phyloP scores from a whole-genome alignment of 345 rosid species.

The Rhodamnia argentea region DNA sequence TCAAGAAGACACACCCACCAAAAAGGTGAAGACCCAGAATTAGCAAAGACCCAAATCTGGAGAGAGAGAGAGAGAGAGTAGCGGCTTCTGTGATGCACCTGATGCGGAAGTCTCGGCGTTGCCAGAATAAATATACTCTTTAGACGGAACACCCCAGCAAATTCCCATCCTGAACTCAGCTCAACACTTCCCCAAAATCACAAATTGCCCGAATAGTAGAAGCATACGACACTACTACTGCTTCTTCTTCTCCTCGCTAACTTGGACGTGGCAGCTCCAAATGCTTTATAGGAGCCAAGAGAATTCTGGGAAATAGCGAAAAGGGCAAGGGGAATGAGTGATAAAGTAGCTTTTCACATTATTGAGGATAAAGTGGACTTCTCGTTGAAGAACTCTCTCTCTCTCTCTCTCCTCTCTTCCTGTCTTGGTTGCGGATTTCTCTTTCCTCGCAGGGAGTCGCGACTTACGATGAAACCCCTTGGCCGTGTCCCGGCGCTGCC shows the following conservation, averaged over 20 bases:
- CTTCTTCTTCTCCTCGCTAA: not conserved
- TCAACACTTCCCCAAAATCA: not conserved
- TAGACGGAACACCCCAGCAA: slow-evolving; percentile 4
- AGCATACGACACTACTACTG: not conserved
- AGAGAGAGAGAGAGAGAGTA: not conserved
- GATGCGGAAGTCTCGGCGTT: not conserved
- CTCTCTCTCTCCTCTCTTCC: not conserved
- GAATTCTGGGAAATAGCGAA: not conserved
- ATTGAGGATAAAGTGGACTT: not conserved
- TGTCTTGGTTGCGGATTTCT: not conserved
- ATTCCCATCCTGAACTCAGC: not conserved
- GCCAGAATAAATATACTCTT: not conserved
- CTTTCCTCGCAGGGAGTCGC: not conserved
- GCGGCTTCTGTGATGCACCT: not conserved
- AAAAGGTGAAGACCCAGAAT: not conserved
- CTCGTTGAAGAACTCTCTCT: not conserved
- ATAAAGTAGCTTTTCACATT: not conserved
- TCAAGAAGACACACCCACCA: not conserved
- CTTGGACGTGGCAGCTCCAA: not conserved
- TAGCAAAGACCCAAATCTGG: not conserved
- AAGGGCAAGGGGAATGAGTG: not conserved
- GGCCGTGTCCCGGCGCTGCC: not conserved
- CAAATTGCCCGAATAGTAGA: not conserved
- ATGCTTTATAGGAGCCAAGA: not conserved
- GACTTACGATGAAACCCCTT: not conserved